Evolutionary conservation across 2,329 filamentous ascomycete species (phyloP).

Genomic region (Neonectria coccinea): DNA sequence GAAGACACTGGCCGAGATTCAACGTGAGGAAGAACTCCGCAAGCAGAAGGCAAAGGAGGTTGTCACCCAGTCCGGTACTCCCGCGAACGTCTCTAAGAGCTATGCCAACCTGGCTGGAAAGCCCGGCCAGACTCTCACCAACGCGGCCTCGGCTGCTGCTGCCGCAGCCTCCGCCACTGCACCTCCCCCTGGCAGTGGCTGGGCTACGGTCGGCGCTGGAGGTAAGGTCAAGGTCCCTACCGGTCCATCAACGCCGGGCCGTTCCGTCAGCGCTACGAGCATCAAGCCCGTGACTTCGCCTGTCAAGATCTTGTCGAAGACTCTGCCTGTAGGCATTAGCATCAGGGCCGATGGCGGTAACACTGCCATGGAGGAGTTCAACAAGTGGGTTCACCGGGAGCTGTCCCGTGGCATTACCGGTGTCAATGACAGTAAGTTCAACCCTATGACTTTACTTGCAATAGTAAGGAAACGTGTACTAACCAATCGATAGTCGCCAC

Average conservation of each 20-base stretch:
- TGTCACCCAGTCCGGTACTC: constrained; percentile 61
- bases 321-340: constrained; percentile 58
- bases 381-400: constrained; percentile 88
- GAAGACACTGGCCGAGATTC: constrained; percentile 95
- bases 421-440: constrained; percentile 63
- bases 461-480: constrained; percentile 38
- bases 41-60: constrained; percentile 78
- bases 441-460: background rate
- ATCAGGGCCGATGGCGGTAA: constrained; percentile 54
- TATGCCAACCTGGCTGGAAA: constrained; percentile 96
- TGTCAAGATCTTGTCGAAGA: constrained; percentile 64
- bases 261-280: constrained; percentile 57
- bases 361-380: constrained; percentile 87
- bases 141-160: constrained; percentile 52
- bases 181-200: constrained; percentile 66
- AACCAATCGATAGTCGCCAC: constrained; percentile 72
- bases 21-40: constrained; percentile 86
- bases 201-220: constrained; percentile 94
- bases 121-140: constrained; percentile 55
- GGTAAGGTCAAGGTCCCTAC: constrained; percentile 88
- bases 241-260: constrained; percentile 63
- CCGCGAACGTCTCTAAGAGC: constrained; percentile 76
- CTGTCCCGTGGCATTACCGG: constrained; percentile 77
- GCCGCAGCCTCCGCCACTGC: constrained; percentile 53
- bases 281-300: constrained; percentile 58